Conservation (phyloP, 192 early-diverging fungal genomes). For the Haplosporangium gracile region DNA sequence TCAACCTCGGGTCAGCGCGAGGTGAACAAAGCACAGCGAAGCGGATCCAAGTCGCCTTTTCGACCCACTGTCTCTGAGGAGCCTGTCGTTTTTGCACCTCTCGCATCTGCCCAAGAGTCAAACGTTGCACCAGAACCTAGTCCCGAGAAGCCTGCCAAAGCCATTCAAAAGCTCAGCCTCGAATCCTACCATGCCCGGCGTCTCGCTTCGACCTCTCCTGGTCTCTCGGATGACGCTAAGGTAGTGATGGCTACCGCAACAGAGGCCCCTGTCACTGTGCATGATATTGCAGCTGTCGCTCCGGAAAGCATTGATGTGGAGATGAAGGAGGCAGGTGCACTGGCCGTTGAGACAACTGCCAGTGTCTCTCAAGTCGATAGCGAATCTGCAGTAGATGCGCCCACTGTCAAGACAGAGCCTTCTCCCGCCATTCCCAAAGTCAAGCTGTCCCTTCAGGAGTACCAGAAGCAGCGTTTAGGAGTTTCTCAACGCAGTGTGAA, state of each 20-base stretch:
- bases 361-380: background rate
- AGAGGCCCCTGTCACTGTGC: too few species aligned
- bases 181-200: conserved; percentile 35
- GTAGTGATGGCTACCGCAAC: background rate
- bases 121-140: background rate
- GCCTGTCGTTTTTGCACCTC: too few species aligned
- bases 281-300: background rate
- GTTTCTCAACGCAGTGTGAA: conserved; percentile 26
- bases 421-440: conserved; percentile 33
- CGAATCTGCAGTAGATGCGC: background rate
- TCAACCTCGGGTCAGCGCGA: background rate
- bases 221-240: background rate
- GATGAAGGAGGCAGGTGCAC: conserved; percentile 11
- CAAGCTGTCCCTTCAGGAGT: conserved; percentile 50
- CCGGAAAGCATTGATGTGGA: conserved; percentile 22
- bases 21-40: background rate
- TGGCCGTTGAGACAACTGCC: background rate
- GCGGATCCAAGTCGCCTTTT: background rate
- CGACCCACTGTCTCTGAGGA: background rate
- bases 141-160: background rate
- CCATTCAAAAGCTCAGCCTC: conserved; percentile 30
- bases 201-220: conserved; percentile 21
- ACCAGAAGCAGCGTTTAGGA: conserved; percentile 40
- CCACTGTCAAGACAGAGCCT: conserved; percentile 5
- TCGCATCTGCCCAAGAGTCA: background rate